A percentile compares a stretch with the other conserved stretches of the same genome.
Conservation (phyloP, 2,329 filamentous ascomycete species). For the Ophiostoma angusticollis region DNA sequence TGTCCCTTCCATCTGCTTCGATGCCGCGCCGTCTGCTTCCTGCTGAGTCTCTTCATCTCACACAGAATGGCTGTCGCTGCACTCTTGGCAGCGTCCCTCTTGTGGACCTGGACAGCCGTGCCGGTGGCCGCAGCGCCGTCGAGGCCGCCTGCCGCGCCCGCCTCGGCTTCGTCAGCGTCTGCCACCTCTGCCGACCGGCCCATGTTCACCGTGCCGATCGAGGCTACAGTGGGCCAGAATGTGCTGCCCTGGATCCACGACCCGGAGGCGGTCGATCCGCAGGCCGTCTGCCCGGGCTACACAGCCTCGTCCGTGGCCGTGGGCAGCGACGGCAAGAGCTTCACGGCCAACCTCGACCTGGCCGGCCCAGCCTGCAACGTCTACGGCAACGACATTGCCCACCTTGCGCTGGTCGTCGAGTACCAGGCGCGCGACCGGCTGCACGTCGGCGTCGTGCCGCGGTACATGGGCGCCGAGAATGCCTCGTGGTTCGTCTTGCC, state of each 20-base stretch:
- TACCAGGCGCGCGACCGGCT: slow-evolving; percentile 37
- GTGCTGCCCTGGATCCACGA: slow-evolving; percentile 52
- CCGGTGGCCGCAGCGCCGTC: not conserved
- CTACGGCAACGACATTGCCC: slow-evolving; percentile 62
- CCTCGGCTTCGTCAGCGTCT: not conserved
- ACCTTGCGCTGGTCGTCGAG: slow-evolving; percentile 53
- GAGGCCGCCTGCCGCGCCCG: not conserved
- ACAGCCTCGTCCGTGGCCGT: slow-evolving; percentile 43
- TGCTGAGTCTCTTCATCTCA: too few species aligned
- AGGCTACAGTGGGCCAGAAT: slow-evolving; percentile 30
- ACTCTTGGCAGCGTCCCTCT: not conserved
- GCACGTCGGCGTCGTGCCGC: slow-evolving; percentile 56
- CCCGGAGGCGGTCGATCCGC: slow-evolving; percentile 48
- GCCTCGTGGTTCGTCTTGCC: slow-evolving; percentile 55
- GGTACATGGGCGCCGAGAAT: slow-evolving; percentile 47
- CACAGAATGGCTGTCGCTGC: not conserved
- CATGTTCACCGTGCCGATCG: slow-evolving; percentile 33
- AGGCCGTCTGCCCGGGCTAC: slow-evolving; percentile 57
- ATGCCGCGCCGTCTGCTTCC: too few species aligned
- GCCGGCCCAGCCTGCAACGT: slow-evolving; percentile 61
- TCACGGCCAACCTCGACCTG: slow-evolving; percentile 58
- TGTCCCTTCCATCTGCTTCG: too few species aligned
- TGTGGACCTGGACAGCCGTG: not conserved
- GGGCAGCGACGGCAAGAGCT: slow-evolving; percentile 7
- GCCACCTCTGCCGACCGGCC: slow-evolving; percentile 6